Percentiles rank a stretch among this genome's conserved stretches.
Evolutionary conservation across 1,284 basidiomycete species (phyloP).

Genomic region (Sanghuangporus sanghuang): DNA sequence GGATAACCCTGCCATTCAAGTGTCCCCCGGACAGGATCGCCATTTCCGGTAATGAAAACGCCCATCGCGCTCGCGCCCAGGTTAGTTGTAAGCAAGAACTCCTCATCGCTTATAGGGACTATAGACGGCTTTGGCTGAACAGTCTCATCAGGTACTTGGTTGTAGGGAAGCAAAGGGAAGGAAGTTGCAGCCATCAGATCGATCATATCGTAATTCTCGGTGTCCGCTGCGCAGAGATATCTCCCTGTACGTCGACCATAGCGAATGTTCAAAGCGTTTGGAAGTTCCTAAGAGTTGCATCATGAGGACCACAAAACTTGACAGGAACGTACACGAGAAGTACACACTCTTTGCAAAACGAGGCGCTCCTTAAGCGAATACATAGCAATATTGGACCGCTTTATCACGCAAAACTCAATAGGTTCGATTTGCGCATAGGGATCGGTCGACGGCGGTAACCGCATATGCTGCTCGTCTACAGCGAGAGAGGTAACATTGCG

Average conservation of each 20-base stretch:
- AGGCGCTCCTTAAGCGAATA: conserved; percentile 62
- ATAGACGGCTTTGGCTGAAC: conserved; percentile 63
- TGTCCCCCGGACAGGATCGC: conserved; percentile 86
- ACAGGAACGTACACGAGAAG: neutral
- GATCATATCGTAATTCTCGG: conserved; percentile 69
- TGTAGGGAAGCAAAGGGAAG: conserved; percentile 71
- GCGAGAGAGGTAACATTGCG: conserved; percentile 75
- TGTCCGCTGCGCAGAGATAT: conserved; percentile 72
- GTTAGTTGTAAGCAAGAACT: conserved; percentile 78
- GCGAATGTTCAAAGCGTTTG: conserved; percentile 58
- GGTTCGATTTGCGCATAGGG: conserved; percentile 40
- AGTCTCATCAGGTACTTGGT: conserved; percentile 48
- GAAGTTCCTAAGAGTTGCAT: conserved; percentile 61
- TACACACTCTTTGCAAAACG: conserved; percentile 52
- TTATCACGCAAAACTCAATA: conserved; percentile 77
- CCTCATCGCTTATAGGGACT: conserved; percentile 66
- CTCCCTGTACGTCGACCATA: conserved; percentile 61
- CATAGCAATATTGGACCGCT: conserved; percentile 62
- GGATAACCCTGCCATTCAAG: conserved; percentile 82
- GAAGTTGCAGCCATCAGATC: conserved; percentile 66
- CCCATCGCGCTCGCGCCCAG: conserved; percentile 76
- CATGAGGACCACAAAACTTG: neutral
- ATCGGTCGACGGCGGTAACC: conserved; percentile 44
- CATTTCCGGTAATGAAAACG: conserved; percentile 76
- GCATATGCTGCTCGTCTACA: conserved; percentile 74